Conservation (phyloP, 1,284 basidiomycete genomes). For the Ceratobasidium sp. region DNA sequence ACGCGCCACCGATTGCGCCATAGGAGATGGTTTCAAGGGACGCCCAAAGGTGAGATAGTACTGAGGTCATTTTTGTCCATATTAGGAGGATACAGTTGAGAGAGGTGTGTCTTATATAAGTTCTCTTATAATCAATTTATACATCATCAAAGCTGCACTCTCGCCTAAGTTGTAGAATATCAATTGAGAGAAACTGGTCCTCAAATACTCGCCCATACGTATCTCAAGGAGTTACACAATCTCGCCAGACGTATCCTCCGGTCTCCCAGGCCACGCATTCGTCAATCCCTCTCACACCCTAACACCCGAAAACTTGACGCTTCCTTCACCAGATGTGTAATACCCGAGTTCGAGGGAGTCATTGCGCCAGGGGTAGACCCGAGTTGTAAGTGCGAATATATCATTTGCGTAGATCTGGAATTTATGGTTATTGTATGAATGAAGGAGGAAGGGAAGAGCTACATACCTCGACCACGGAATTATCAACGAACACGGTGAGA, state of each 20-base stretch:
- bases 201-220: conserved; percentile 39
- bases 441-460: neutral
- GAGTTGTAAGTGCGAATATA: conserved; percentile 37
- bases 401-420: conserved; percentile 41
- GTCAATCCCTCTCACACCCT: conserved; percentile 39
- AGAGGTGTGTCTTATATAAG: too few species aligned
- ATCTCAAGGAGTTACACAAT: conserved; percentile 28
- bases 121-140: too few species aligned
- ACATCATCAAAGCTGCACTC: too few species aligned
- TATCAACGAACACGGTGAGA: conserved; percentile 27
- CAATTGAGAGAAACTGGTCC: too few species aligned
- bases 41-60: too few species aligned
- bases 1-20: conserved; percentile 24
- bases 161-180: too few species aligned
- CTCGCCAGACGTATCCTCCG: conserved; percentile 29
- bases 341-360: conserved; percentile 38
- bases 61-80: too few species aligned
- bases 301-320: conserved; percentile 32
- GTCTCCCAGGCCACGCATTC: conserved; percentile 37
- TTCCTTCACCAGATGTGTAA: conserved; percentile 32
- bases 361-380: conserved; percentile 40
- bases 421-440: neutral
- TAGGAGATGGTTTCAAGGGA: neutral
- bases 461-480: conserved; percentile 42
- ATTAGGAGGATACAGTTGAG: too few species aligned